These are phyloP conservation scores for Pichia norvegensis DNA, from an alignment of 1,139 yeast species.

Conservation along the genomic window DNA sequence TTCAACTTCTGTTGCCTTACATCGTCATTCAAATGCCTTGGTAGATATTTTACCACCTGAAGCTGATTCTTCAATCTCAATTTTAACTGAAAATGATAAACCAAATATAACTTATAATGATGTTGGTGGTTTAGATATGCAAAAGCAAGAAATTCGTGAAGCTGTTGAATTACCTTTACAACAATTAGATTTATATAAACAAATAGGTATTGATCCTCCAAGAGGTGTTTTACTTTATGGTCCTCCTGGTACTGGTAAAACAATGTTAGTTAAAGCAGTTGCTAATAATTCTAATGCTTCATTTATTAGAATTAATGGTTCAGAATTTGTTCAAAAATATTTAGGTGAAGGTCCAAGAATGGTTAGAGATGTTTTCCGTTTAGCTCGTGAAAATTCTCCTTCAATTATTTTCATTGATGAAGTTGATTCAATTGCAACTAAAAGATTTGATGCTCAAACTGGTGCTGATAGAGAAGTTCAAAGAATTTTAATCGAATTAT, in stretches of 20 bases:
- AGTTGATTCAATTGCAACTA: constrained; percentile 97
- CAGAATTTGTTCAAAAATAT: constrained; percentile 96
- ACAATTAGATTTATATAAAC: constrained; percentile 91
- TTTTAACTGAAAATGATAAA: constrained; percentile 88
- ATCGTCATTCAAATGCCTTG: constrained; percentile 95
- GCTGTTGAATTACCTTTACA: constrained; percentile 96
- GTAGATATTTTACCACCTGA: constrained; percentile 98
- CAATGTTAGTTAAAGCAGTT: constrained; percentile 98
- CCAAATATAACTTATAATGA: constrained; percentile 69
- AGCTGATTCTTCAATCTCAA: constrained; percentile 93
- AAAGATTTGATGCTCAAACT: constrained; percentile 98
- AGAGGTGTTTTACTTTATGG: constrained; percentile 95
- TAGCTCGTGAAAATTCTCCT: constrained; percentile 96
- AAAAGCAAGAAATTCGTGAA: constrained; percentile 96
- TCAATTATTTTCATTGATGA: constrained; percentile 96
- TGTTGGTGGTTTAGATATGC: constrained; percentile 99
- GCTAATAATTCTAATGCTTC: constrained; percentile 95
- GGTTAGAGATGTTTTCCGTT: constrained; percentile 96
- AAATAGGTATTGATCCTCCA: constrained; percentile 98
- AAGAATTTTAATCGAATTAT: constrained; percentile 88
- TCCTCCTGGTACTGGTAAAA: constrained; percentile 99
- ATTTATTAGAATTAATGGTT: constrained; percentile 93
- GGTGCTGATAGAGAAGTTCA: constrained; percentile 99
- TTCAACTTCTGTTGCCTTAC: constrained; percentile 91
- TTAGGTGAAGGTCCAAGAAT: constrained; percentile 99